Conservation (phyloP, 768 basidiomycete species). For the Naematelia encephala region DNA sequence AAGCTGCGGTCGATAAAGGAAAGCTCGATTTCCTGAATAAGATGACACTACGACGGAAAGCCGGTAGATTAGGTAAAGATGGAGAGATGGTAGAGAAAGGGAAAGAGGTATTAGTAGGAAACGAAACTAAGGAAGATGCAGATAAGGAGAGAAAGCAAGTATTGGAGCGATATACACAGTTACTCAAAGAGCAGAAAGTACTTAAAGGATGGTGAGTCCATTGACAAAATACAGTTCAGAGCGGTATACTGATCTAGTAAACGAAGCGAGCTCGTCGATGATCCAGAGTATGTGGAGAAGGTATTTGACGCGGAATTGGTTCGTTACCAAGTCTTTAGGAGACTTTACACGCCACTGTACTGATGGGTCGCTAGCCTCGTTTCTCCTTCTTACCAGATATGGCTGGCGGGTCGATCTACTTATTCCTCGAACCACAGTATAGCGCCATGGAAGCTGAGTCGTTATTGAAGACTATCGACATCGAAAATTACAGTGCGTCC, state of each 20-base stretch:
- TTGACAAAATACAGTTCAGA: not conserved
- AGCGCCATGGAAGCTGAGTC: conserved; percentile 56
- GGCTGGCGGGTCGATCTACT: conserved; percentile 59
- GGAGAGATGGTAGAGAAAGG: conserved; percentile 23
- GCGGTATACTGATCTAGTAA: conserved; percentile 6
- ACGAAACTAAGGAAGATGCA: not conserved
- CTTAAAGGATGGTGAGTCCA: conserved; percentile 35
- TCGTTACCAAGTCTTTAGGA: conserved; percentile 11
- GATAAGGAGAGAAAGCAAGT: conserved; percentile 54
- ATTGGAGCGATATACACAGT: conserved; percentile 55
- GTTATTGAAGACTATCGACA: conserved; percentile 56
- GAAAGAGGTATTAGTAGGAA: conserved; percentile 13
- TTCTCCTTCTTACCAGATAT: not conserved
- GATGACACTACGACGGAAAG: conserved; percentile 66
- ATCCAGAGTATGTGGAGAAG: conserved; percentile 59
- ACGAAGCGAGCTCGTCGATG: conserved; percentile 32
- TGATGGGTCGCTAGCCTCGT: not conserved
- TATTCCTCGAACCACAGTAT: conserved; percentile 71
- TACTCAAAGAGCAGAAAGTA: conserved; percentile 32
- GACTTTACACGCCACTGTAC: not conserved
- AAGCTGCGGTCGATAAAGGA: conserved; percentile 70
- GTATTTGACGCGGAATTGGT: conserved; percentile 58
- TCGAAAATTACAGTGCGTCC: conserved; percentile 56
- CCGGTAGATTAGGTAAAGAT: conserved; percentile 56
- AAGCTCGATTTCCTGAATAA: conserved; percentile 89